A percentile compares a stretch with the other conserved stretches of the same genome.
phyloP scores from a whole-genome alignment of 306 rosid genomes.

The Ziziphus jujuba region DNA sequence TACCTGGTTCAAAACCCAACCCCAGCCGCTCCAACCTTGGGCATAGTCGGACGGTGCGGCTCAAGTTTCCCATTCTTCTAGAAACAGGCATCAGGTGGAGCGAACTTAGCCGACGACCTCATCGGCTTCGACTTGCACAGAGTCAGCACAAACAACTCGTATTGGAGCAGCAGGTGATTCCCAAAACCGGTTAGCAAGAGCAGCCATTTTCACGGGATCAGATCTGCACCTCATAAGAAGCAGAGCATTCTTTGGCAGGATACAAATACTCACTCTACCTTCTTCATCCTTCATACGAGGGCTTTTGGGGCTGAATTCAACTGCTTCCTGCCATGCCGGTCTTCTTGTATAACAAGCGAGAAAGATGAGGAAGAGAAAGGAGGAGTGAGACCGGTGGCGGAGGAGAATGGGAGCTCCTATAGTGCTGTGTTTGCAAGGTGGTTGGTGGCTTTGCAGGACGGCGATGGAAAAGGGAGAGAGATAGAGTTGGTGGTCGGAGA shows the following conservation, averaged over 20 bases:
- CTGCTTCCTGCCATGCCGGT: conserved; percentile 81
- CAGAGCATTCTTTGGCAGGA: conserved; percentile 94
- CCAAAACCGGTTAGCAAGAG: conserved; percentile 75
- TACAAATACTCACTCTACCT: conserved; percentile 54
- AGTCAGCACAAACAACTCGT: conserved; percentile 81
- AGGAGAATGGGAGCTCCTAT: conserved; percentile 54
- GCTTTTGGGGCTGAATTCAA: conserved; percentile 68
- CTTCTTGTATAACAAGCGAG: conserved; percentile 53
- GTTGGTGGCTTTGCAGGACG: conserved; percentile 79
- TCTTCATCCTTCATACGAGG: no score
- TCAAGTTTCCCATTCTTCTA: conserved; percentile 81
- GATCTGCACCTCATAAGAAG: conserved; percentile 96
- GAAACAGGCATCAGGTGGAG: conserved; percentile 74
- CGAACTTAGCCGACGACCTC: conserved; percentile 64
- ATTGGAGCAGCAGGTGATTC: conserved; percentile 67
- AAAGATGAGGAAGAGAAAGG: conserved; percentile 43
- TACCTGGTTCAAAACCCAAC: conserved; percentile 56
- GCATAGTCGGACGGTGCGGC: conserved; percentile 61
- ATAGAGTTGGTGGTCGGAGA: conserved; percentile 61
- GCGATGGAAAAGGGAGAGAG: conserved; percentile 57
- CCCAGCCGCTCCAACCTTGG: conserved; percentile 82
- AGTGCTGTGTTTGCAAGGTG: conserved; percentile 70
- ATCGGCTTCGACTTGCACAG: conserved; percentile 96
- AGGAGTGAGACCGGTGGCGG: conserved; percentile 22
- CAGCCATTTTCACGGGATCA: conserved; percentile 98